These are phyloP conservation scores for Salvia splendens DNA, from an alignment of 257 asterid species.

Conservation along the genomic window DNA sequence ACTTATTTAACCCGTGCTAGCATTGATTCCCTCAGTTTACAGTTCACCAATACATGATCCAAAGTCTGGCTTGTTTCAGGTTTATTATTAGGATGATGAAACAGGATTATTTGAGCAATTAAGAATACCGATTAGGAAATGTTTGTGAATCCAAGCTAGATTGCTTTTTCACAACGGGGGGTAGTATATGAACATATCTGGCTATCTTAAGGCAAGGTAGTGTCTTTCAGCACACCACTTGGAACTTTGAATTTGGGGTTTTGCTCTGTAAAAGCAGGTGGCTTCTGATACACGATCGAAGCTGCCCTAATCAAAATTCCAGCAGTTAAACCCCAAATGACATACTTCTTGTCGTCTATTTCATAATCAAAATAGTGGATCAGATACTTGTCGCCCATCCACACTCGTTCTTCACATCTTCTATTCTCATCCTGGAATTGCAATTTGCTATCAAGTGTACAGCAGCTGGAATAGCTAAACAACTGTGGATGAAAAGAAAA, in stretches of 20 bases:
- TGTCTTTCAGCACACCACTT: slow-evolving; percentile 44
- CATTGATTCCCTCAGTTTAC: slow-evolving; percentile 1
- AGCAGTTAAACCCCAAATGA: slow-evolving; percentile 96
- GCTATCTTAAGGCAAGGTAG: slow-evolving; percentile 48
- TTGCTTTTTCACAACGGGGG: neutral
- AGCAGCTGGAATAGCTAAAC: neutral
- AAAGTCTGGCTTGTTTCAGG: neutral
- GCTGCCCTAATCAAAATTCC: slow-evolving; percentile 91
- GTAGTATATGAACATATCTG: neutral
- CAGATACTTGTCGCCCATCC: slow-evolving; percentile 79
- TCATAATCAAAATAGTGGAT: slow-evolving; percentile 77
- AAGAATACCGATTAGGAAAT: neutral
- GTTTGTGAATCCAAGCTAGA: neutral
- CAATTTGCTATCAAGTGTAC: neutral
- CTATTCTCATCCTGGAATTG: slow-evolving; percentile 69
- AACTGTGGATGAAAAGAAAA: neutral
- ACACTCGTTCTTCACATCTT: slow-evolving; percentile 76
- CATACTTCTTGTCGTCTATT: slow-evolving; percentile 49
- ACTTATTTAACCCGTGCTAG: slow-evolving; percentile 17
- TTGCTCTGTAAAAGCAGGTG: slow-evolving; percentile 81
- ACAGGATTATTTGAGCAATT: neutral
- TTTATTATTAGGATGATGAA: neutral
- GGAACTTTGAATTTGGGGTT: slow-evolving; percentile 72
- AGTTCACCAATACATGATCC: neutral
- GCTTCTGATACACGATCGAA: slow-evolving; percentile 76